These are phyloP conservation scores for Colletotrichum abscissum DNA, from an alignment of 2,329 filamentous ascomycete species.

Conservation along the genomic window DNA sequence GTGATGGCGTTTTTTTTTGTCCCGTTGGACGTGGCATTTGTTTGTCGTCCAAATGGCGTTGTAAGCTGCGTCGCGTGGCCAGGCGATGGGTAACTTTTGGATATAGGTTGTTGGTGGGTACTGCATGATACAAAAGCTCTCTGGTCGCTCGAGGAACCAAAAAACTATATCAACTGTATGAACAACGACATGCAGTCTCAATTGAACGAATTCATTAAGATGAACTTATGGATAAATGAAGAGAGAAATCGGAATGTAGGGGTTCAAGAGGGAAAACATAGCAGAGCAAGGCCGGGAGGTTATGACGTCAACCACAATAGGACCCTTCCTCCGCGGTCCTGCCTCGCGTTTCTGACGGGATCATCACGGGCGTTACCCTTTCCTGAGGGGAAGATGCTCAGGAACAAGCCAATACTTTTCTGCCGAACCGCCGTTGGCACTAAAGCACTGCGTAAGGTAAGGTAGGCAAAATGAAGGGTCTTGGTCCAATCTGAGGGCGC, in stretches of 20 bases:
- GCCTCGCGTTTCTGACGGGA: neutral
- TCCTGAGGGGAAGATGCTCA: neutral
- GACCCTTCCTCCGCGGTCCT: neutral
- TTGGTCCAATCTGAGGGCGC: neutral
- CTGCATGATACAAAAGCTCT: slow-evolving; percentile 17
- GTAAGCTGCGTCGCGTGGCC: slow-evolving; percentile 20
- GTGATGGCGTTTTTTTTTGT: slow-evolving; percentile 23
- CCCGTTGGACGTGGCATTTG: slow-evolving; percentile 15
- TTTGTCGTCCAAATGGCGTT: slow-evolving; percentile 11
- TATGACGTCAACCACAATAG: slow-evolving; percentile 3
- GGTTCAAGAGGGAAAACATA: neutral
- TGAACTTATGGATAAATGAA: neutral
- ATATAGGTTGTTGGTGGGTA: neutral
- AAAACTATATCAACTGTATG: slow-evolving; percentile 14
- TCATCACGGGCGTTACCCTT: neutral
- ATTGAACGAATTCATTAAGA: neutral
- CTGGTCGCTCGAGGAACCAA: slow-evolving; percentile 1
- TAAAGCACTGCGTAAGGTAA: too few relatives aligned
- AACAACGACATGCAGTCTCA: neutral
- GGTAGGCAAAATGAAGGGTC: neutral
- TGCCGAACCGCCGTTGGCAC: neutral
- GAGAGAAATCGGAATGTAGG: neutral
- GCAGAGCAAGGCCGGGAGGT: neutral
- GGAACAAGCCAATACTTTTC: neutral
- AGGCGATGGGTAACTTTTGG: slow-evolving; percentile 10